phyloP scores from a whole-genome alignment of 805 yeast species.

The Tetrapisispora taiwanensis region DNA sequence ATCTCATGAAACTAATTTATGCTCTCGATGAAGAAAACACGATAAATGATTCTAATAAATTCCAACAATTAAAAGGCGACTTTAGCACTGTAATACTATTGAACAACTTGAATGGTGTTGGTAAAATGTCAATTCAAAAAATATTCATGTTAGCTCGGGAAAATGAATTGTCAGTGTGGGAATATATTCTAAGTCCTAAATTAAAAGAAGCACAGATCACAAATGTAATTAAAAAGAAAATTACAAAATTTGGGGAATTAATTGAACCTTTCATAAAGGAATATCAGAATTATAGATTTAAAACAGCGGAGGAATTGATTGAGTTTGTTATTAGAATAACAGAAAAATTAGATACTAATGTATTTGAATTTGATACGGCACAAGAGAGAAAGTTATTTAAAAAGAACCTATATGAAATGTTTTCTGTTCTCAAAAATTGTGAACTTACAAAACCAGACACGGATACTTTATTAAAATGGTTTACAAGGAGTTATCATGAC shows the following conservation, averaged over 20 bases:
- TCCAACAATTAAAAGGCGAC: constrained; percentile 15
- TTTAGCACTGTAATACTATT: constrained; percentile 20
- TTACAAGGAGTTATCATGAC: constrained; percentile 27
- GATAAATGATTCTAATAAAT: not conserved
- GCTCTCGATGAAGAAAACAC: not conserved
- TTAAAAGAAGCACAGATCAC: constrained; percentile 7
- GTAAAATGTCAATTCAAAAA: constrained; percentile 15
- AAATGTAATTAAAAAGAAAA: constrained; percentile 15
- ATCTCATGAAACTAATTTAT: constrained; percentile 35
- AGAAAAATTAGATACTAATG: constrained; percentile 26
- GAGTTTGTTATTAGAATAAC: constrained; percentile 28
- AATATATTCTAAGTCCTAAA: constrained; percentile 8
- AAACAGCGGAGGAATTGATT: constrained; percentile 32
- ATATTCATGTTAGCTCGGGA: constrained; percentile 11
- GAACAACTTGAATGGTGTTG: constrained; percentile 19
- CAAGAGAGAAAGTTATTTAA: constrained; percentile 18
- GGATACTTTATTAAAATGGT: constrained; percentile 21
- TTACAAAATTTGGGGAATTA: constrained; percentile 21
- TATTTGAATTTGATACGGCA: constrained; percentile 11
- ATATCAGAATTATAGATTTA: not conserved
- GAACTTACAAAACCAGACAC: constrained; percentile 18
- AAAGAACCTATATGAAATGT: constrained; percentile 29
- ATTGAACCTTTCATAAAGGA: constrained; percentile 13
- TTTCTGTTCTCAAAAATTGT: constrained; percentile 28
- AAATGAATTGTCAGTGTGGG: constrained; percentile 18